Conservation (phyloP, 768 basidiomycete genomes). For the Floccularia luteovirens region DNA sequence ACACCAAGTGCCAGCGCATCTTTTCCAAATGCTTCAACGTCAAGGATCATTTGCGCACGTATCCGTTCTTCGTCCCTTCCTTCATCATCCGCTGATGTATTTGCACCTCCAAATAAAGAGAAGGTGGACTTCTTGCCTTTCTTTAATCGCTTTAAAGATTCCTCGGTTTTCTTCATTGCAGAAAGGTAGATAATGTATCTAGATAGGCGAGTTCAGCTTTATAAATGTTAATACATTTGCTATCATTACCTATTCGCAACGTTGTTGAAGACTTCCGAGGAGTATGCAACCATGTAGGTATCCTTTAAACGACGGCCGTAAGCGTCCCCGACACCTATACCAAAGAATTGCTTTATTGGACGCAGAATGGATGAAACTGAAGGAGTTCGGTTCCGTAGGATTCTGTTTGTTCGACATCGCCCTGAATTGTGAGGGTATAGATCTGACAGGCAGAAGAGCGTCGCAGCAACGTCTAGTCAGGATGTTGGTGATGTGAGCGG, state of each 20-base stretch:
- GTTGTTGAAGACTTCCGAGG: slow-evolving; percentile 61
- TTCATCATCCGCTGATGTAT: slow-evolving; percentile 50
- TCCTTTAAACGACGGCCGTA: slow-evolving; percentile 53
- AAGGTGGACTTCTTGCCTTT: slow-evolving; percentile 77
- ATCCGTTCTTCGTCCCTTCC: slow-evolving; percentile 87
- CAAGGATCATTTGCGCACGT: slow-evolving; percentile 72
- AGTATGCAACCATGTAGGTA: slow-evolving; percentile 39
- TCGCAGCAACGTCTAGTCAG: slow-evolving; percentile 81
- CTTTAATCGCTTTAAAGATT: slow-evolving; percentile 78
- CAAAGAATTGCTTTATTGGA: slow-evolving; percentile 74
- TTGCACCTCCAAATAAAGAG: slow-evolving; percentile 65
- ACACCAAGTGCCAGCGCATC: slow-evolving; percentile 72
- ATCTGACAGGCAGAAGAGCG: slow-evolving; percentile 74
- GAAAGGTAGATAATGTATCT: slow-evolving; percentile 79
- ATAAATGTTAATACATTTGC: slow-evolving; percentile 1
- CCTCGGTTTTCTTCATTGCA: slow-evolving; percentile 89
- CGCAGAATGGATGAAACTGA: slow-evolving; percentile 75
- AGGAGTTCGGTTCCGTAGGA: slow-evolving; percentile 80
- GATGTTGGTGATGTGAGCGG: slow-evolving; percentile 59
- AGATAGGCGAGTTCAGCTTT: not conserved
- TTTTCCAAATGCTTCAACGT: slow-evolving; percentile 77
- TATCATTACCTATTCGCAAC: slow-evolving; percentile 53
- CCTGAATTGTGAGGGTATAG: slow-evolving; percentile 86
- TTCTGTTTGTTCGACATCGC: slow-evolving; percentile 70
- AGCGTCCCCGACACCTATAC: slow-evolving; percentile 45